A percentile compares a stretch with the other conserved stretches of the same genome.
phyloP scores from a whole-genome alignment of 2,329 filamentous ascomycete species.

The Pseudocercospora musae region DNA sequence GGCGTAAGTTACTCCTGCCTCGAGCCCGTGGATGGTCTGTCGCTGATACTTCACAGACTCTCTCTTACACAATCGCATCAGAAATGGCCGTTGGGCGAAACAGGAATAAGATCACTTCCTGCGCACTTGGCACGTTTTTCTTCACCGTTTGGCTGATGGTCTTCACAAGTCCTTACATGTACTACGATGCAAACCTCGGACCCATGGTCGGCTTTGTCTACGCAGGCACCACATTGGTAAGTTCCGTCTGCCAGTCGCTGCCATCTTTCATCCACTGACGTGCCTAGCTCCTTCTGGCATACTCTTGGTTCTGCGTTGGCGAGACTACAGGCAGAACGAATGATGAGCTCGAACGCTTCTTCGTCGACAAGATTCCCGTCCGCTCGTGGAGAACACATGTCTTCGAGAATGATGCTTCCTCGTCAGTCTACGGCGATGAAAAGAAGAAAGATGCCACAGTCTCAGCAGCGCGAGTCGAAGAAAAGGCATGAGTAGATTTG shows the following conservation, averaged over 20 bases:
- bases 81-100: constrained; percentile 51
- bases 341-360: constrained; percentile 40
- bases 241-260: not conserved
- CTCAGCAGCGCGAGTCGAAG: not conserved
- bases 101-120: constrained; percentile 47
- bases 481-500: not conserved
- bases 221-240: constrained; percentile 16
- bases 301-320: constrained; percentile 44
- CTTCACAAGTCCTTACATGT: constrained; percentile 43
- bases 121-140: constrained; percentile 46
- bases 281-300: constrained; percentile 28
- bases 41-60: constrained; percentile 1
- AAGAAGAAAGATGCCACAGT: constrained; percentile 5
- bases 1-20: constrained; percentile 3
- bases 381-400: constrained; percentile 20
- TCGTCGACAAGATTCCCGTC: constrained; percentile 35
- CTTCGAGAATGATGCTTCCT: constrained; percentile 10
- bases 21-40: not conserved
- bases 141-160: constrained; percentile 43
- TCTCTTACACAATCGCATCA: constrained; percentile 30
- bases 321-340: constrained; percentile 40
- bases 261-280: not conserved
- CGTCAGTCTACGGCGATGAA: constrained; percentile 8
- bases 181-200: constrained; percentile 36
- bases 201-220: constrained; percentile 38